Percentiles rank a stretch among this genome's conserved stretches.
These are phyloP conservation scores for Staphylotrichum longicolle DNA, from an alignment of 495 filamentous ascomycete genomes.

Conservation along the genomic window DNA sequence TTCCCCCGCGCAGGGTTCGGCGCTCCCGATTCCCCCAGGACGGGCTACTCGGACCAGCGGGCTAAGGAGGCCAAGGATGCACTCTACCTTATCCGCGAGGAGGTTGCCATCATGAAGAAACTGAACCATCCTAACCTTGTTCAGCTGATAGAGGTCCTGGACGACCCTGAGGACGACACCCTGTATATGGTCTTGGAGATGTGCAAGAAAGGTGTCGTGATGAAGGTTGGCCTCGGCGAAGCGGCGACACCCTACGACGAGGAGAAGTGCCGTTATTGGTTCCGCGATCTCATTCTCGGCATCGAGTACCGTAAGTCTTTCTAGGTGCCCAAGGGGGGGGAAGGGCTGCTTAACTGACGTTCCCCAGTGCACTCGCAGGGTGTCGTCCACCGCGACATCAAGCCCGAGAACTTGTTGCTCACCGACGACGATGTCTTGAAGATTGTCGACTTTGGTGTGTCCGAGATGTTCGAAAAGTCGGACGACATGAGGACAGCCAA, in stretches of 20 bases:
- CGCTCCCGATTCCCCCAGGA: constrained; percentile 63
- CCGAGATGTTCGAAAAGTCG: constrained; percentile 93
- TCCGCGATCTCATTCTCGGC: constrained; percentile 90
- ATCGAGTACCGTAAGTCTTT: constrained; percentile 78
- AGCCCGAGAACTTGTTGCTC: constrained; percentile 91
- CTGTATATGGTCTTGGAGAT: constrained; percentile 98
- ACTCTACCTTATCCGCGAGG: constrained; percentile 85
- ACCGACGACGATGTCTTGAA: constrained; percentile 90
- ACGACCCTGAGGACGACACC: constrained; percentile 93
- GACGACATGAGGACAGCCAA: constrained; percentile 90
- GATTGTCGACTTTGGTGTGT: constrained; percentile 97
- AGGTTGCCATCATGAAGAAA: constrained; percentile 99
- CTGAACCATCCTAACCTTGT: constrained; percentile 91
- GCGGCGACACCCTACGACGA: constrained; percentile 77
- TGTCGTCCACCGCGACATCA: constrained; percentile 95
- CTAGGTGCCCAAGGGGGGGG: not conserved
- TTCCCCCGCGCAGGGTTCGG: constrained; percentile 47
- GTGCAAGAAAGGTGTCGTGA: constrained; percentile 97
- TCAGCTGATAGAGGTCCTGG: constrained; percentile 87
- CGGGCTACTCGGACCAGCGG: constrained; percentile 46
- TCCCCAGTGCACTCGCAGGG: constrained; percentile 81
- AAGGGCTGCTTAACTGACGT: not conserved
- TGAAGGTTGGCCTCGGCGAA: constrained; percentile 92
- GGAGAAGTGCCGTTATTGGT: constrained; percentile 84
- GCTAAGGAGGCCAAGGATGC: constrained; percentile 68